Percentiles rank a stretch among this genome's conserved stretches.
Conservation (phyloP, 805 yeast species). For the Debaryomyces maramus region DNA sequence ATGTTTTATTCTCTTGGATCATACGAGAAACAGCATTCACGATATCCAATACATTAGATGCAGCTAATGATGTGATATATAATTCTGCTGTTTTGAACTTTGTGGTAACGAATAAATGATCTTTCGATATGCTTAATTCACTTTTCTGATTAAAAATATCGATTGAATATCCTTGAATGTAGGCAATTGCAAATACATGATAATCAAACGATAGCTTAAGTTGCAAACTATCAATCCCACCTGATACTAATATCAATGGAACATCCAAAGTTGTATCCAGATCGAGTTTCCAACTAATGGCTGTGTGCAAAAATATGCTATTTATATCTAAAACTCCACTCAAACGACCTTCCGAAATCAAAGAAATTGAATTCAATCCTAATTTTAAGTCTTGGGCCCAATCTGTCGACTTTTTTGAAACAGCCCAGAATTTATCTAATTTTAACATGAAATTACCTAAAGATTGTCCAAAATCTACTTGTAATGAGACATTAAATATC, state of each 20-base stretch:
- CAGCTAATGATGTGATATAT: constrained; percentile 80
- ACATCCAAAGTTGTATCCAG: constrained; percentile 44
- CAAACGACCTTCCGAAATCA: constrained; percentile 73
- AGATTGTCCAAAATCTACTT: constrained; percentile 80
- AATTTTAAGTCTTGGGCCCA: constrained; percentile 71
- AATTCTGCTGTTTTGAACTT: constrained; percentile 54
- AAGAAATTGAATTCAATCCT: constrained; percentile 52
- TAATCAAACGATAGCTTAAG: constrained; percentile 75
- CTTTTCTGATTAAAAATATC: constrained; percentile 71
- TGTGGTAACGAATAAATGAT: constrained; percentile 56
- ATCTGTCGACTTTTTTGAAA: constrained; percentile 61
- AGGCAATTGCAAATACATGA: constrained; percentile 75
- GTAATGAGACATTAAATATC: constrained; percentile 51
- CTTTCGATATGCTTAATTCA: constrained; percentile 48
- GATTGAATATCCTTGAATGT: constrained; percentile 47
- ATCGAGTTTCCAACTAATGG: constrained; percentile 65
- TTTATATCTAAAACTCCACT: constrained; percentile 63
- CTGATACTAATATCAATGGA: constrained; percentile 67
- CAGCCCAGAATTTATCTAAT: constrained; percentile 64
- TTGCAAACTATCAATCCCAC: constrained; percentile 56
- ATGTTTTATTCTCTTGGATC: constrained; percentile 66
- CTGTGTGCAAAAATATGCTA: constrained; percentile 57
- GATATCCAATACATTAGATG: constrained; percentile 79
- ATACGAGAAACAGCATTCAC: constrained; percentile 68
- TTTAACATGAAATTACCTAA: constrained; percentile 63